phyloP scores from a whole-genome alignment of 2,329 filamentous ascomycete species.

The Rhynchosporium agropyri region DNA sequence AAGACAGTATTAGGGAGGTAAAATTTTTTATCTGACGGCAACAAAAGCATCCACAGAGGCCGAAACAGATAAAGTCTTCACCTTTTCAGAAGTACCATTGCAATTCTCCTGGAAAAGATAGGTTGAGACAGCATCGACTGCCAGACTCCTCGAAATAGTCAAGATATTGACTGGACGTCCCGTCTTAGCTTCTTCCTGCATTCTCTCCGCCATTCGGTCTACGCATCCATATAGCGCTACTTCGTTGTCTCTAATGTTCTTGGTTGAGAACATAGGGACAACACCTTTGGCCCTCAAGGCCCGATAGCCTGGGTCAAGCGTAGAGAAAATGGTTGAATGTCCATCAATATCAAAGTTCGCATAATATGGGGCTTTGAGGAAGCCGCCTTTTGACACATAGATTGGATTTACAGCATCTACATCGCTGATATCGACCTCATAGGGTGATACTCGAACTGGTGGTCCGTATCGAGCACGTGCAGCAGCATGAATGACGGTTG shows the following conservation, averaged over 20 bases:
- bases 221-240: conserved; percentile 47
- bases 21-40: conserved; percentile 55
- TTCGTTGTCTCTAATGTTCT: conserved; percentile 47
- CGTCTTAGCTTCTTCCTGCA: conserved; percentile 44
- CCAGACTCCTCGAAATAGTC: conserved; percentile 51
- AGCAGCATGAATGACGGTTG: conserved; percentile 31
- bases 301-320: conserved; percentile 46
- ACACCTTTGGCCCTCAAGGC: conserved; percentile 53
- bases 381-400: conserved; percentile 55
- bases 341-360: conserved; percentile 60
- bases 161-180: conserved; percentile 50
- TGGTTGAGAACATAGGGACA: conserved; percentile 51
- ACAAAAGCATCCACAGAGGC: conserved; percentile 58
- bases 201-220: conserved; percentile 46
- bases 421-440: conserved; percentile 43
- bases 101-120: conserved; percentile 57
- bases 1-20: conserved; percentile 52
- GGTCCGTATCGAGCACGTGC: conserved; percentile 41
- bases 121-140: conserved; percentile 56
- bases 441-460: conserved; percentile 42
- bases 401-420: conserved; percentile 47
- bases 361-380: conserved; percentile 55
- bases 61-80: conserved; percentile 46
- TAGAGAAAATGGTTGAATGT: conserved; percentile 56
- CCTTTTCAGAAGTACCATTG: conserved; percentile 45